Evolutionary conservation across 768 basidiomycete species (phyloP).

Genomic region (Xanthoconium stramineum): DNA sequence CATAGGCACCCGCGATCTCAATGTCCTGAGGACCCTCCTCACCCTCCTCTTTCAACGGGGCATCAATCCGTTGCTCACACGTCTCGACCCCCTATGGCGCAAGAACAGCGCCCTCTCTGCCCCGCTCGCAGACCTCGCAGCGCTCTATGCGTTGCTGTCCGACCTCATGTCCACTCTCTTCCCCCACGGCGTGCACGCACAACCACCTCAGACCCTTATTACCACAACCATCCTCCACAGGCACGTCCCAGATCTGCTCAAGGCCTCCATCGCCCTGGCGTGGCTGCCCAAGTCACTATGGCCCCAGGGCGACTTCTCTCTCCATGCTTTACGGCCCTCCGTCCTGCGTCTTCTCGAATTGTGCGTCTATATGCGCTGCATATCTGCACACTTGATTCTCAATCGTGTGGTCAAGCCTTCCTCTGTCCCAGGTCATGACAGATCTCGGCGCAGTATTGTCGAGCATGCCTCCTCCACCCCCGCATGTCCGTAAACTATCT

Average conservation of each 20-base stretch:
- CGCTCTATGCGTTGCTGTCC: conserved; percentile 41
- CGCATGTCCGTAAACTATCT: conserved; percentile 58
- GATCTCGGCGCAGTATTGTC: conserved; percentile 63
- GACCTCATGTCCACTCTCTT: conserved; percentile 52
- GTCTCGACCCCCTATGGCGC: conserved; percentile 39
- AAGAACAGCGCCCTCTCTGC: conserved; percentile 20
- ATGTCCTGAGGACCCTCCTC: conserved; percentile 57
- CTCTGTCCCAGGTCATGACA: conserved; percentile 62
- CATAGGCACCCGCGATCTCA: conserved; percentile 67
- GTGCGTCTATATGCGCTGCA: conserved; percentile 43
- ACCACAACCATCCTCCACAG: conserved; percentile 54
- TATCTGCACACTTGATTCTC: conserved; percentile 7
- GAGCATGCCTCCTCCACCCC: conserved; percentile 35
- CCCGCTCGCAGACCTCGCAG: conserved; percentile 40
- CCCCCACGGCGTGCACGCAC: conserved; percentile 46
- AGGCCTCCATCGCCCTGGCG: conserved; percentile 59
- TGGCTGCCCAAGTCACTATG: conserved; percentile 64
- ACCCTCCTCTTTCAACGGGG: conserved; percentile 75
- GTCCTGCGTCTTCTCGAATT: conserved; percentile 56
- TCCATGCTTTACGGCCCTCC: conserved; percentile 48
- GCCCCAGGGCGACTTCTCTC: conserved; percentile 35
- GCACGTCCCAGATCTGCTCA: conserved; percentile 57
- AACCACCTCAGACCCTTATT: conserved; percentile 56
- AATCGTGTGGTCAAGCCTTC: conserved; percentile 39
- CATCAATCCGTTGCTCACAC: conserved; percentile 48